Evolutionary conservation across 805 yeast genomes (phyloP), one percentile per base, ranked within the genome.

Genomic region (Candida orba): DNA sequence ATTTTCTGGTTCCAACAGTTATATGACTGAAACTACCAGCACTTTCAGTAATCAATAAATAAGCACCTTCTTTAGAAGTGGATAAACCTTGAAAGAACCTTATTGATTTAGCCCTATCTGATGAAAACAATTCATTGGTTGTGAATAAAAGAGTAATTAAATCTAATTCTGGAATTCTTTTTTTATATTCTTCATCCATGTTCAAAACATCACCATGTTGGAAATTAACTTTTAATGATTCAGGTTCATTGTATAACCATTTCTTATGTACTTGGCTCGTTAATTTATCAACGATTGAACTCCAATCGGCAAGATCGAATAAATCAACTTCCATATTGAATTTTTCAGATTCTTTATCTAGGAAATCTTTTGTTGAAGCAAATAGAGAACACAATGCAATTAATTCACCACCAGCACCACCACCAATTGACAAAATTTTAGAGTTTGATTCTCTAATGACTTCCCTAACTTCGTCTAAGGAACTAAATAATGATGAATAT

Each of bases 1-100:
- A 88, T 51, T 68, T 75, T 59, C 83, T 87, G 27, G 76, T 62
- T 4, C 95, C 95, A 36, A 88, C 73, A 3, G 78, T 72, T 33
- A 88, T 84, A 53, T 86, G 81, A 1, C 95, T 85, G 62, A 81
- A 88, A 9, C 95, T 84, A 1, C 96, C 96, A 0, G 96, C 96
- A 64, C 93, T 82, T 56, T 88, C 96, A 2, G 86, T 76, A 22
- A 88, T 77, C 37, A 89, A 66, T 31, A 88, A 62, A 25, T 74
- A 60, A 14, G 86, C 64, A 0, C 90, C 93, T 2, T 60, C 43
- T 31, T 62, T 57, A 60, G 95, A 85, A 6, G 56, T 50, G 42
- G 76, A 72, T 45, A 88, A 60, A 10, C 63, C 57, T 47, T 79
- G 79, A 42, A 88, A 66, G 40, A 84, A 68, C 42, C 71, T 65